Evolutionary conservation across 768 basidiomycete species (phyloP), one percentile per base, ranked within the genome.

Genomic region (Amanita jacksonii): DNA sequence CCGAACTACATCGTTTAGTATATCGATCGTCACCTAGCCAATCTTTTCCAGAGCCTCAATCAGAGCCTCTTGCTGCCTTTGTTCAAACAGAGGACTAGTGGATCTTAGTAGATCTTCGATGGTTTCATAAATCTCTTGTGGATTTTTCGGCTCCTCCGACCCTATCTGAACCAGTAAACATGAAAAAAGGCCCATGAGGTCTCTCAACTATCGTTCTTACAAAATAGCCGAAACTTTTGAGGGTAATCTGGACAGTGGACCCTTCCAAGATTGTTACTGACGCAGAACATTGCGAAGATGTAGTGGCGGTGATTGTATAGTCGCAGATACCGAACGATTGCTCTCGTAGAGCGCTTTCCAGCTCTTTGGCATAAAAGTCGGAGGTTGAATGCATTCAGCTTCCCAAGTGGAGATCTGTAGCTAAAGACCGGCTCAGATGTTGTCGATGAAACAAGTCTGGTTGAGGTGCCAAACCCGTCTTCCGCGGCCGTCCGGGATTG

Each of bases 211-310:
- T 25, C 20, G 23, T 32, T 37, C 63, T 56, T 54, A 80, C 81
- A 57, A 62, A 69, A 54, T 77, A 85, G 3, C 82, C 82, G 53
- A 66, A 62, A 13, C 62, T 59, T 3, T 72, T 72, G 30, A 85
- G 64, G 16, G 62, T 59, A 12, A 85, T 57, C 13, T 49, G 57
- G 16, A 82, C 52, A 12, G 46, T 57, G 3, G 62, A 60, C 8
- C 76, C 80, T 53, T 85, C 83, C 8, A 82, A 61, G 3, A 79
- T 59, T 3, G 68, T 71, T 34, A 83, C 68, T 18, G 61, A 60
- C 4, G 79, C 79, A 8, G 61, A 62, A 10, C 81, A 76, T 51
- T 75, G 69, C 41, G 70, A 62, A 1, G 64, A 50, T 2, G 69
- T 65, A 1, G 65, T 56, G 36, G 61, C 53, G 16, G 55, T 52